phyloP scores from a whole-genome alignment of 108 stramenopile genomes.

The Conticribra guillardii region DNA sequence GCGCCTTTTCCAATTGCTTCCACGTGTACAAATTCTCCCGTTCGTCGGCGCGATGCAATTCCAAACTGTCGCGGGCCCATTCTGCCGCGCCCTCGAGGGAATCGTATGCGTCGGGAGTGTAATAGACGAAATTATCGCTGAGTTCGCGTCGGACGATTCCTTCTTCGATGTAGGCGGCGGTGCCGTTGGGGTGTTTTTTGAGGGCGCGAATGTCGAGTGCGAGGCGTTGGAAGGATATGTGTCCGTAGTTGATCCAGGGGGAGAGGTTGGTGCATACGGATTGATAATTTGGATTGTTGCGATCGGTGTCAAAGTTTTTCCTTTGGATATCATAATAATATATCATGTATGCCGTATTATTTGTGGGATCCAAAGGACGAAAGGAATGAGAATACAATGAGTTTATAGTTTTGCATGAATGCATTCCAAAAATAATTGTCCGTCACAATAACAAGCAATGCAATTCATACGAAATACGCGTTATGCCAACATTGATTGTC shows the following conservation, averaged over 20 bases:
- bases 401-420: too few species aligned
- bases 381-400: too few species aligned
- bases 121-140: slow-evolving; percentile 97
- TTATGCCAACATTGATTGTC: neutral
- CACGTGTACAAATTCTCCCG: slow-evolving; percentile 88
- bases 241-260: slow-evolving; percentile 91
- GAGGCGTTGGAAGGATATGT: slow-evolving; percentile 86
- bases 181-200: slow-evolving; percentile 76
- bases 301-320: slow-evolving; percentile 75
- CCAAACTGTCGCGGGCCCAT: slow-evolving; percentile 94
- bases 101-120: slow-evolving; percentile 91
- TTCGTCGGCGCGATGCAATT: slow-evolving; percentile 81
- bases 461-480: neutral
- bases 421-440: too few species aligned
- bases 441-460: neutral
- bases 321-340: too few species aligned
- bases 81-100: slow-evolving; percentile 78
- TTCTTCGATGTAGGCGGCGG: slow-evolving; percentile 94
- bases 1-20: slow-evolving; percentile 81
- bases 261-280: slow-evolving; percentile 82
- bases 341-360: too few species aligned
- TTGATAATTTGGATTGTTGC: slow-evolving; percentile 93
- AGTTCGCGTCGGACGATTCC: slow-evolving; percentile 94
- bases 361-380: too few species aligned
- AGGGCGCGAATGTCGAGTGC: slow-evolving; percentile 69